These are phyloP conservation scores for Cerioporus squamosus DNA, from an alignment of 1,284 basidiomycete genomes.

Conservation along the genomic window DNA sequence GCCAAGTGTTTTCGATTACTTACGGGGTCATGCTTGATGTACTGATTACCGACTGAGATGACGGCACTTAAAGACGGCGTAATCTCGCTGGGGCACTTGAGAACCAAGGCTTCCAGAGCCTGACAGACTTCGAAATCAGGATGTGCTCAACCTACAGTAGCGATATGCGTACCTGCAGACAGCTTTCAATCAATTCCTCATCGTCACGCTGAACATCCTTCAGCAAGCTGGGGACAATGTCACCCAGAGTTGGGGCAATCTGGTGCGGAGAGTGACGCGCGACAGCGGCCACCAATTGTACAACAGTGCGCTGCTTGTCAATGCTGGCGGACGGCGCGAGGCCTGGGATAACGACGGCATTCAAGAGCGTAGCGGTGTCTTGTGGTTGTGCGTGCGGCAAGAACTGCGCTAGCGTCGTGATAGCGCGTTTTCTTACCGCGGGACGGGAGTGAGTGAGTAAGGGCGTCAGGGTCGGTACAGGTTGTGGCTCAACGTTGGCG, in stretches of 20 bases:
- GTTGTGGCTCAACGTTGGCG: constrained; percentile 59
- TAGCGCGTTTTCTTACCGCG: constrained; percentile 89
- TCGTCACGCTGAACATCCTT: constrained; percentile 72
- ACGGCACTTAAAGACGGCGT: constrained; percentile 74
- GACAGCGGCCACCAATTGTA: constrained; percentile 82
- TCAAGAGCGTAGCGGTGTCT: constrained; percentile 60
- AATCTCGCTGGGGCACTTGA: constrained; percentile 85
- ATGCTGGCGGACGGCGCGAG: constrained; percentile 54
- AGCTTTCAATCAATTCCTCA: constrained; percentile 80
- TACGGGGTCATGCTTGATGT: constrained; percentile 94
- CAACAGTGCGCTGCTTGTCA: constrained; percentile 77
- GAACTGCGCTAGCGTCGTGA: constrained; percentile 83
- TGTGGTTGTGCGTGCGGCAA: constrained; percentile 68
- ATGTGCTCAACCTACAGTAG: constrained; percentile 7
- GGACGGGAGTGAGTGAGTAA: constrained; percentile 78
- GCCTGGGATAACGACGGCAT: constrained; percentile 63
- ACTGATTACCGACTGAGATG: constrained; percentile 71
- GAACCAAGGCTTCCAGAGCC: constrained; percentile 84
- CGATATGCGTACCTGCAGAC: constrained; percentile 59
- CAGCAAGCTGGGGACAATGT: constrained; percentile 72
- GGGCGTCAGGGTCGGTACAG: constrained; percentile 75
- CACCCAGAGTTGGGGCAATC: constrained; percentile 59
- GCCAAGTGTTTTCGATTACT: constrained; percentile 34
- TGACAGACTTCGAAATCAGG: constrained; percentile 32
- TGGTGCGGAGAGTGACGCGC: constrained; percentile 72